Percentiles rank a stretch among this genome's conserved stretches.
Conservation (phyloP, 2,329 filamentous ascomycete genomes). For the Didymella glomerata region DNA sequence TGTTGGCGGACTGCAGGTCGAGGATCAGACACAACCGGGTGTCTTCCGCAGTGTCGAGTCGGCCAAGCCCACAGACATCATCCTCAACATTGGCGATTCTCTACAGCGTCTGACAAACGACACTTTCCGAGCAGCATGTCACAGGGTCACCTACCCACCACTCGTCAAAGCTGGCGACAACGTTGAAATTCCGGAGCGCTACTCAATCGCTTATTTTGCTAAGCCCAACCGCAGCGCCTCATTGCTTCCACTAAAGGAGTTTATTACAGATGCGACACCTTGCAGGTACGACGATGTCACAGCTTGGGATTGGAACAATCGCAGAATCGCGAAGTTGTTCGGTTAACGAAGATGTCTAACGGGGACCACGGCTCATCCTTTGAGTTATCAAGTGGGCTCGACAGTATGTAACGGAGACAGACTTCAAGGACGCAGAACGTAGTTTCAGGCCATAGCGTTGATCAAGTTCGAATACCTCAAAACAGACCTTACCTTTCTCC, state of each 20-base stretch:
- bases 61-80: constrained; percentile 35
- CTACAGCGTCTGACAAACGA: constrained; percentile 53
- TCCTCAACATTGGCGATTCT: constrained; percentile 55
- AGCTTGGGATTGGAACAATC: constrained; percentile 12
- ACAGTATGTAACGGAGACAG: no score
- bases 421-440: no score
- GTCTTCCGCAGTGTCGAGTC: constrained; percentile 13
- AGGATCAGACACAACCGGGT: constrained; percentile 33
- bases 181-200: constrained; percentile 4
- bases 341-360: neutral
- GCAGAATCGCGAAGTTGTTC: constrained; percentile 3
- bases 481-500: no score
- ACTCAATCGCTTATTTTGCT: constrained; percentile 8
- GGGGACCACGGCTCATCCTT: no score
- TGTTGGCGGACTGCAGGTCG: constrained; percentile 45
- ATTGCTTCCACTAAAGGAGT: constrained; percentile 2
- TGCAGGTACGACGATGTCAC: constrained; percentile 7
- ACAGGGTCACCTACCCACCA: constrained; percentile 40
- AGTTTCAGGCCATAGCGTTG: no score
- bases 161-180: constrained; percentile 1
- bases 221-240: constrained; percentile 4
- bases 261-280: constrained; percentile 8
- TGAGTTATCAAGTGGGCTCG: no score
- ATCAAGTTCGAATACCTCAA: no score
- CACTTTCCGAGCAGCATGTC: constrained; percentile 45